A percentile compares a stretch with the other conserved stretches of the same genome.
Conservation (phyloP, 2,329 filamentous ascomycete species). For the Ophiostoma montium region DNA sequence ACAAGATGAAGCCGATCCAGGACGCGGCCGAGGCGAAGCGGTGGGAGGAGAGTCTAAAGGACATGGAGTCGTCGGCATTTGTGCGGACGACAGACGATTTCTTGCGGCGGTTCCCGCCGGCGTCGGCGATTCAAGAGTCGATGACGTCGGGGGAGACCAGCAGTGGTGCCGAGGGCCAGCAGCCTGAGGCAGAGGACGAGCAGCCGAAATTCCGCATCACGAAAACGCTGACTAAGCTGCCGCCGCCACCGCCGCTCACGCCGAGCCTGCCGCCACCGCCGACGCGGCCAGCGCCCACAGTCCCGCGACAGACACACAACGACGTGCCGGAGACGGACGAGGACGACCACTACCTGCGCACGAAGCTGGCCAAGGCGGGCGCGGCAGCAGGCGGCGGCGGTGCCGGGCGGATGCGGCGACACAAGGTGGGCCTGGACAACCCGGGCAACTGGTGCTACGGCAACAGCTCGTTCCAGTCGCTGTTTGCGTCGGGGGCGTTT, state of each 20-base stretch:
- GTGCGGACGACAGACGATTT: slow-evolving; percentile 72
- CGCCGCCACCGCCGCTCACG: background rate
- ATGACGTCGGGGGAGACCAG: slow-evolving; percentile 43
- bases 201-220: too few relatives aligned
- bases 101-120: slow-evolving; percentile 63
- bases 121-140: slow-evolving; percentile 45
- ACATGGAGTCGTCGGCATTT: slow-evolving; percentile 35
- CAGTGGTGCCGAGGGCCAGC: too few relatives aligned
- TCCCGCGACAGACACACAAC: slow-evolving; percentile 62
- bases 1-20: slow-evolving; percentile 53
- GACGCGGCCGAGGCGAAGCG: slow-evolving; percentile 59
- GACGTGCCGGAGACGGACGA: slow-evolving; percentile 42
- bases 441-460: slow-evolving; percentile 80
- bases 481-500: slow-evolving; percentile 62
- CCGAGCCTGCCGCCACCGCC: slow-evolving; percentile 30
- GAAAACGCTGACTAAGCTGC: background rate
- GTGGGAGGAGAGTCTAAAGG: slow-evolving; percentile 64
- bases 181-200: too few relatives aligned
- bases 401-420: slow-evolving; percentile 24
- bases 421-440: slow-evolving; percentile 62
- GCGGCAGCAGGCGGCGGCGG: slow-evolving; percentile 13
- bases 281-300: slow-evolving; percentile 50
- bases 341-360: slow-evolving; percentile 24
- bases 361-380: slow-evolving; percentile 25
- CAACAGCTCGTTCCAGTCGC: slow-evolving; percentile 75